Conservation (phyloP, 2,329 filamentous ascomycete species). For the Nannizziopsis arthrosporioides region DNA sequence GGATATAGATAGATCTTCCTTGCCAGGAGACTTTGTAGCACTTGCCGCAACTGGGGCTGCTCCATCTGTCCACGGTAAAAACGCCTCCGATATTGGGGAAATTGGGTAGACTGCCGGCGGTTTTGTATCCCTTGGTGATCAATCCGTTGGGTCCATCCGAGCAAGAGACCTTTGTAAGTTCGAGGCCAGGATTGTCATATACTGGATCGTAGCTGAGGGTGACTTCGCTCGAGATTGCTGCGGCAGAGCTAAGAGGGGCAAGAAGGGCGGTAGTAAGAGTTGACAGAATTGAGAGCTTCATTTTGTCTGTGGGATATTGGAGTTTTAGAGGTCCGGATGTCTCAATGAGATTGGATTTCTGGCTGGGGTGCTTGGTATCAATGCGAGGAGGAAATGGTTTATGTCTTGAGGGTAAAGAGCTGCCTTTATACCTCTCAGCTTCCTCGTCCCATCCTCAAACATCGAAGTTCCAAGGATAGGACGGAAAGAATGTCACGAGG, state of each 20-base stretch:
- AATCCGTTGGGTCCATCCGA: constrained; percentile 30
- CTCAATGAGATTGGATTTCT: too few relatives aligned
- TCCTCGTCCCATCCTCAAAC: too few relatives aligned
- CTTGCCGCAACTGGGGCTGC: constrained; percentile 39
- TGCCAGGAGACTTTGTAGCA: constrained; percentile 43
- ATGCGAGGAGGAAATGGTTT: too few relatives aligned
- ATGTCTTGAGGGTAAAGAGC: neutral
- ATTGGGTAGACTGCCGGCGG: constrained; percentile 34
- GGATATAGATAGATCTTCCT: constrained; percentile 35
- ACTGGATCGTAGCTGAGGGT: constrained; percentile 58
- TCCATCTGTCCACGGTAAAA: constrained; percentile 38
- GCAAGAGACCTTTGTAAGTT: constrained; percentile 43
- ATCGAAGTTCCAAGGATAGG: neutral
- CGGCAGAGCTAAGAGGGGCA: constrained; percentile 17
- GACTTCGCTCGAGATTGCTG: constrained; percentile 19
- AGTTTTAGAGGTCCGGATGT: too few relatives aligned
- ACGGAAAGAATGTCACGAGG: neutral
- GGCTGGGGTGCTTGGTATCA: too few relatives aligned
- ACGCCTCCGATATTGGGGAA: constrained; percentile 43
- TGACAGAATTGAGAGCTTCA: constrained; percentile 18
- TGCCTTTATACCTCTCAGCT: neutral
- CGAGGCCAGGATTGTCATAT: constrained; percentile 52
- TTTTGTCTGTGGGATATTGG: constrained; percentile 3
- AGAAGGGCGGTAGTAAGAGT: constrained; percentile 17
- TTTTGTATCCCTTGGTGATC: constrained; percentile 24